A percentile compares a stretch with the other conserved stretches of the same genome.
Conservation (phyloP, 805 yeast species). For the Sugiyamaella smithiae region DNA sequence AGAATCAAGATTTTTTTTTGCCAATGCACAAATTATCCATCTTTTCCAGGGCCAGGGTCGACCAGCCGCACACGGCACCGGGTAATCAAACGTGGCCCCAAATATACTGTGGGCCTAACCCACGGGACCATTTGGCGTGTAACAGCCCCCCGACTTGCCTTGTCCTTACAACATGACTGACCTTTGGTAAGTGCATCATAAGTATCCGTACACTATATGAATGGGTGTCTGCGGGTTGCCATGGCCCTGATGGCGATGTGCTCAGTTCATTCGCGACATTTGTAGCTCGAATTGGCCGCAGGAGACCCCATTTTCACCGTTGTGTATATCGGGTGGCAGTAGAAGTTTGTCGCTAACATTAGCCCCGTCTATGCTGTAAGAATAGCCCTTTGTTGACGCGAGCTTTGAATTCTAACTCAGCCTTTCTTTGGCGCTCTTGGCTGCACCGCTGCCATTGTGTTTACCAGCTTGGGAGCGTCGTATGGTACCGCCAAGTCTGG, state of each 20-base stretch:
- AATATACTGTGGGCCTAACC: slow-evolving; percentile 6
- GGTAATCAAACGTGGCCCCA: slow-evolving; percentile 6
- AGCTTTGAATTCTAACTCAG: slow-evolving; percentile 32
- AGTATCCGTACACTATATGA: too few species aligned
- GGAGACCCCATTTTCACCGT: too few species aligned
- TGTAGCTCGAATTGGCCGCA: too few species aligned
- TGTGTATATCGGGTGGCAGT: too few species aligned
- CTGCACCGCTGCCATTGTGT: slow-evolving; percentile 98
- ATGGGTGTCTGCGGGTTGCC: too few species aligned
- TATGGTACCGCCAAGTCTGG: slow-evolving; percentile 99
- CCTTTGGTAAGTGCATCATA: slow-evolving; percentile 56
- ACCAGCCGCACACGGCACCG: too few species aligned
- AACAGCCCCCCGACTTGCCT: slow-evolving; percentile 4
- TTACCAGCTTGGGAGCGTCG: slow-evolving; percentile 98
- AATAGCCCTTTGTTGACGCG: neutral
- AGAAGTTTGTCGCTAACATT: slow-evolving; percentile 22
- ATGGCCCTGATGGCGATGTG: too few species aligned
- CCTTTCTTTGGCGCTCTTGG: slow-evolving; percentile 99
- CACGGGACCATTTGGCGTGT: slow-evolving; percentile 4
- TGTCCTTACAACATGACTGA: slow-evolving; percentile 52
- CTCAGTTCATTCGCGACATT: too few species aligned
- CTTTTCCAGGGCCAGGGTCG: too few species aligned
- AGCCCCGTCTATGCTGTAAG: slow-evolving; percentile 72
- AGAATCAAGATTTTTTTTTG: slow-evolving; percentile 2
- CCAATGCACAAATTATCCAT: too few species aligned